Evolutionary conservation across 805 yeast species (phyloP).

Genomic region (Kodamaea kaohsiungensis): DNA sequence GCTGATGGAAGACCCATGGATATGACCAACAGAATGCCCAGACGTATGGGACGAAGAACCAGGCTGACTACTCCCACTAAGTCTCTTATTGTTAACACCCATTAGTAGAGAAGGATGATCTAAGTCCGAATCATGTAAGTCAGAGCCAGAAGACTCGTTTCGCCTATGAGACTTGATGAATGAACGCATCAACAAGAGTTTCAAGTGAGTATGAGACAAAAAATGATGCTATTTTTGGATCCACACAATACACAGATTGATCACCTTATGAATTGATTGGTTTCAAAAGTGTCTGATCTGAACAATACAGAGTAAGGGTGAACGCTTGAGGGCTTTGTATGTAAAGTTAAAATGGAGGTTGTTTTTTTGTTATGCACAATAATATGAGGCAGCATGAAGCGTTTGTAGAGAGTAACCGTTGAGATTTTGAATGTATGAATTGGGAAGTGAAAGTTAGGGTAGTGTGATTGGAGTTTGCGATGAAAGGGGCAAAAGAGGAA

Average conservation of each 20-base stretch:
- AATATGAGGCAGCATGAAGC: background rate
- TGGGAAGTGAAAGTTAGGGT: background rate
- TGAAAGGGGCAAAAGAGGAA: too few relatives aligned
- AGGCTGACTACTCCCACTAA: background rate
- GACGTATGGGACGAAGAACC: background rate
- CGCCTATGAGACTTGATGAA: slow-evolving; percentile 19
- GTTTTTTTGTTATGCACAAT: background rate
- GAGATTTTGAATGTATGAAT: background rate
- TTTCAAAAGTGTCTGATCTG: background rate
- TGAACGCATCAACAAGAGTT: slow-evolving; percentile 14
- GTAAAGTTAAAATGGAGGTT: background rate
- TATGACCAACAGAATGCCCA: background rate
- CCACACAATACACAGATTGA: background rate
- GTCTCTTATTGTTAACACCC: slow-evolving; percentile 6
- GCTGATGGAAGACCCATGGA: background rate
- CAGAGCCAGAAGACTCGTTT: slow-evolving; percentile 15
- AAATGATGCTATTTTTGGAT: slow-evolving; percentile 5
- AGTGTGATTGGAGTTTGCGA: too few relatives aligned
- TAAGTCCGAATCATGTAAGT: slow-evolving; percentile 9
- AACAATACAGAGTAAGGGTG: background rate
- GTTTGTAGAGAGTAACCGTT: background rate
- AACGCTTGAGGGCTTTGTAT: background rate
- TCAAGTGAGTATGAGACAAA: background rate
- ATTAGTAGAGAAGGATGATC: slow-evolving; percentile 9
- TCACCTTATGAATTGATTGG: background rate